These are phyloP conservation scores for Nakaseomyces nivariensis DNA, from an alignment of 1,139 yeast species.

Conservation along the genomic window DNA sequence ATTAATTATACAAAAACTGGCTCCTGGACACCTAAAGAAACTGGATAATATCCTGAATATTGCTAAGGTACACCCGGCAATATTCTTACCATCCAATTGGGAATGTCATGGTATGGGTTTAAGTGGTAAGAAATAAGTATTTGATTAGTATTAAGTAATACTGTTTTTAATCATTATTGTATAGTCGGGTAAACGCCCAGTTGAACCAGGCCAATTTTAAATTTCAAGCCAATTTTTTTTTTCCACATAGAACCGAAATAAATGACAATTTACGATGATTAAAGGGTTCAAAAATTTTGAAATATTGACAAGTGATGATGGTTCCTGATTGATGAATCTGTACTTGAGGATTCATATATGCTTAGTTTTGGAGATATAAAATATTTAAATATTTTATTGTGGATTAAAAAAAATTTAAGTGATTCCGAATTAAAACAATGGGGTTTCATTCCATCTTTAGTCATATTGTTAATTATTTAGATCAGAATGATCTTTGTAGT, in stretches of 20 bases:
- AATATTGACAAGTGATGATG: too few species aligned
- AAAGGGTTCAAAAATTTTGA: too few species aligned
- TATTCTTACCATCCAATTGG: background rate
- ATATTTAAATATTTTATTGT: too few species aligned
- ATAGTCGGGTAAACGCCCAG: too few species aligned
- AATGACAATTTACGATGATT: too few species aligned
- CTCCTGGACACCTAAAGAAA: background rate
- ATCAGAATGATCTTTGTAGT: slow-evolving; percentile 24
- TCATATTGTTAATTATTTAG: slow-evolving; percentile 12
- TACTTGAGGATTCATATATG: too few species aligned
- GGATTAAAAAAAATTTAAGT: too few species aligned
- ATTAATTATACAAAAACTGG: background rate
- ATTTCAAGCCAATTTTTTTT: background rate
- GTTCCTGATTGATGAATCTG: too few species aligned
- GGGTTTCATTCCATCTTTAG: background rate
- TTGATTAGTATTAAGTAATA: background rate
- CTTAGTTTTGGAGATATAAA: too few species aligned
- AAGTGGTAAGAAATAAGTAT: background rate
- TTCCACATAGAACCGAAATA: too few species aligned
- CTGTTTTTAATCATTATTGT: too few species aligned
- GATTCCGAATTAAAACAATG: background rate
- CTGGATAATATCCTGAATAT: background rate
- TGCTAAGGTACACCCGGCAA: background rate
- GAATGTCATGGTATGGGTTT: background rate
- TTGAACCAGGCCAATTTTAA: background rate